Base-by-base conservation (phyloP, 192 early-diverging fungal species). In the Dimargaris cristalligena region DNA sequence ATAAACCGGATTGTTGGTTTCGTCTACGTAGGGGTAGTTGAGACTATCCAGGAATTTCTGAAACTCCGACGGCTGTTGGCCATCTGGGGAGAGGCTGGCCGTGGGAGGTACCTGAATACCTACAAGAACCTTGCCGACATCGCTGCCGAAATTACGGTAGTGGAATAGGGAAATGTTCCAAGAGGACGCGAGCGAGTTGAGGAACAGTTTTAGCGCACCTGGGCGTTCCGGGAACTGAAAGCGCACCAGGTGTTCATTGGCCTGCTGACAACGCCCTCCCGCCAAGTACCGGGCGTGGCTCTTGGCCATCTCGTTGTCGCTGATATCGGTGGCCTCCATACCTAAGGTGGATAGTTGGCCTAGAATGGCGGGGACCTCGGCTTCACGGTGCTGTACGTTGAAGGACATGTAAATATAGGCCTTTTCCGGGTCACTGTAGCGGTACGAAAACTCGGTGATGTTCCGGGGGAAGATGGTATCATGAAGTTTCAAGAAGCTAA, bases 191-290 rank as follows among this genome's bases (percentile, higher is more conserved):
- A 97, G 60, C 11, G 81, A 80, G 26, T 68, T 58, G 35, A 99
- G 73, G 68, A 99, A 97, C 65, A 89, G 84, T 22, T 81, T 74
- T 44, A 97, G 73, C 4, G 91, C 92, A 35, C 93, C 96, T 2
- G 92, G 94, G 41, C 91, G 77, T 67, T 97, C 94, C 4, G 91
- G 92, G 76, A 97, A 99, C 67, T 88, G 80, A 74, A 97, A 97
- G 44, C 96, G 77, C 71, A 92, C 86, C 63, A 99, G 68, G 6
- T 86, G 78, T 70, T 99, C 94, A 65, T 96, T 81, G 31, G 73
- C 76, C 6, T 87, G 86, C 11, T 73, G 59, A 61, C 73, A 81
- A 48, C 88, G 72, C 2, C 94, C 96, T 34, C 93, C 94, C 14
- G 92, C 86, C 50, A 96, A 82, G 50, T 96, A 92, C 23, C 92